phyloP scores from a whole-genome alignment of 23 red algal genomes.

The Gracilariopsis chorda region DNA sequence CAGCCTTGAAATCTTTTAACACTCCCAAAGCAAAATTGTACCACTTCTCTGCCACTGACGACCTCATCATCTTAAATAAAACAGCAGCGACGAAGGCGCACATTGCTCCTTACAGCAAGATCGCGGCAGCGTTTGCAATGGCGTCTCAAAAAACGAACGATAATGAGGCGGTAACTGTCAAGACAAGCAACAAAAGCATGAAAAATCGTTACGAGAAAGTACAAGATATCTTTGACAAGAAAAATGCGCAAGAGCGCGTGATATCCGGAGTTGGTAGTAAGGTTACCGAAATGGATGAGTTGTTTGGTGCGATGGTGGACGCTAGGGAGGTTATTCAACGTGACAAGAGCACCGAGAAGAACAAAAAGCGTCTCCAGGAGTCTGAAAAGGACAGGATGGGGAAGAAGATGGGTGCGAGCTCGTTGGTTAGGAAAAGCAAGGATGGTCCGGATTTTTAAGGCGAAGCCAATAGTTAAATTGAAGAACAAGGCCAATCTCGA shows the following conservation, averaged over 20 bases:
- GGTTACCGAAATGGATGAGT: slow-evolving; percentile 3
- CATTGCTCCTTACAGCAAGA: background rate
- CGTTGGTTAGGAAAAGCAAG: background rate
- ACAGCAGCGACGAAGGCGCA: background rate
- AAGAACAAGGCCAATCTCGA: background rate
- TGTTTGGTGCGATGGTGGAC: background rate
- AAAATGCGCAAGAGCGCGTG: background rate
- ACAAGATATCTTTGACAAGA: background rate
- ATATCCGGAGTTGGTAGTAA: background rate
- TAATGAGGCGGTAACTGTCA: background rate
- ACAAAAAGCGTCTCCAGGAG: background rate
- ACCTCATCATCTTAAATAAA: background rate
- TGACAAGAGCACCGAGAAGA: background rate
- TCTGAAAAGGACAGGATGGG: background rate
- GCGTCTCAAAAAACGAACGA: background rate
- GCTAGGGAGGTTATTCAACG: background rate
- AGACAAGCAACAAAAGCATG: background rate
- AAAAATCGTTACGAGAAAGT: background rate
- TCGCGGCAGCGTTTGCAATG: background rate
- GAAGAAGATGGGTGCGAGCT: background rate
- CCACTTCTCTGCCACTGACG: too few relatives aligned
- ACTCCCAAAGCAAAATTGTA: too few relatives aligned
- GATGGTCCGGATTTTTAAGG: background rate
- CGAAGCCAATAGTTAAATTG: background rate
- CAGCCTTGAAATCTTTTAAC: too few relatives aligned